phyloP scores from a whole-genome alignment of 495 filamentous ascomycete species.

The Thermothielavioides terrestris region DNA sequence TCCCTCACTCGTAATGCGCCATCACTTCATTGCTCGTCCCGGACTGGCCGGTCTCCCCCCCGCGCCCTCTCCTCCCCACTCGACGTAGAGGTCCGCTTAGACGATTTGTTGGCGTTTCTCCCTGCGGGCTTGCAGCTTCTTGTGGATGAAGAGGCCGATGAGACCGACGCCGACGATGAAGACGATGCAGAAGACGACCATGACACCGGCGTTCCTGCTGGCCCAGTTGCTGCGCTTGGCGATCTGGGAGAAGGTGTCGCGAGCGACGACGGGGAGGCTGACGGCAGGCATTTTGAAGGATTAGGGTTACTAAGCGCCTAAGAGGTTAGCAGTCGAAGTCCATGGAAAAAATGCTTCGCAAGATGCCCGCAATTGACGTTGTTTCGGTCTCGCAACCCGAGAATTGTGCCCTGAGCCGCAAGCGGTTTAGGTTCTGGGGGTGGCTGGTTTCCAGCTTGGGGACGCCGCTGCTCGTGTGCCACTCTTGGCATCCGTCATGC shows the following conservation, averaged over 20 bases:
- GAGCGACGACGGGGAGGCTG: constrained; percentile 38
- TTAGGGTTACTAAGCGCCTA: neutral
- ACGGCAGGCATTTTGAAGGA: constrained; percentile 38
- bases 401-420: neutral
- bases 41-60: neutral
- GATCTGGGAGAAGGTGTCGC: constrained; percentile 37
- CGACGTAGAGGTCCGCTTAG: constrained; percentile 5
- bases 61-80: neutral
- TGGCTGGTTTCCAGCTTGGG: neutral
- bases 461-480: neutral
- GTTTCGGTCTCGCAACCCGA: neutral
- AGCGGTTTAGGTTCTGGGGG: neutral
- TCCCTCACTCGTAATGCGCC: neutral
- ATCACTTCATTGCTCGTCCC: constrained; percentile 13
- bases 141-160: constrained; percentile 37
- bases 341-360: neutral
- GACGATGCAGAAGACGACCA: constrained; percentile 52
- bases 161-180: constrained; percentile 44
- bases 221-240: constrained; percentile 46
- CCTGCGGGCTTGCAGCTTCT: constrained; percentile 31
- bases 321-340: constrained; percentile 3
- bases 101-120: constrained; percentile 22
- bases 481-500: constrained; percentile 18
- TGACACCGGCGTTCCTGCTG: constrained; percentile 43
- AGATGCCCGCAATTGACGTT: neutral